Evolutionary conservation across 805 yeast genomes (phyloP), one percentile per base, ranked within the genome.

Genomic region (Danielozyma ontarioensis): DNA sequence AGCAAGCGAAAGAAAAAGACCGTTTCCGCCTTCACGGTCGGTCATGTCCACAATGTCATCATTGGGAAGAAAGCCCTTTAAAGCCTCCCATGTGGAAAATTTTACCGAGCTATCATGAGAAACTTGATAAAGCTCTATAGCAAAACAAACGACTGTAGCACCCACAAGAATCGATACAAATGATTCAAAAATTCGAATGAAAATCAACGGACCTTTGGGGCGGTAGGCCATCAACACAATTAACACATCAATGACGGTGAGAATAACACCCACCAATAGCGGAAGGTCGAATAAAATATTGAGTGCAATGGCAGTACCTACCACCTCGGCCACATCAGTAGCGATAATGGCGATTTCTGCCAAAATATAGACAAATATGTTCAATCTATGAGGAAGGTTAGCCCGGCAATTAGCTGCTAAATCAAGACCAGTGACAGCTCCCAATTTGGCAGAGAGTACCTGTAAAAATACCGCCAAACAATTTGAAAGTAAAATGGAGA

Each of bases 261-360:
- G 57, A 3, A 87, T 60, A 12, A 90, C 95, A 22, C 98, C 98
- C 4, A 77, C 68, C 5, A 85, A 70, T 13, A 93, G 63, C 0
- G 97, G 97, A 5, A 93, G 64, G 2, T 75, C 72, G 53, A 89
- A 78, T 27, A 93, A 62, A 35, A 90, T 86, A 46, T 93, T 87
- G 36, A 90, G 69, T 1, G 97, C 82, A 36, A 90, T 87, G 3
- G 97, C 97, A 3, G 96, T 86, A n/a, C 98, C 98, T 17, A 93
- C 90, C 23, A 90, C 96, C 55, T 90, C 97, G 1, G 98, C 97
- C 43, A 93, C 72, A 61, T 90, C 98, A 0, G 97, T 90, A 2
- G 97, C 96, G 27, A 90, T 79, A 38, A 90, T 90, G 14, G 97
- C 95, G 13, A 82, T 62, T 51, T 90, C 97, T 0, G 97, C 94